Evolutionary conservation across 2,329 filamentous ascomycete species (phyloP), one percentile per base, ranked within the genome.

Genomic region (Colletotrichum liaoningense): DNA sequence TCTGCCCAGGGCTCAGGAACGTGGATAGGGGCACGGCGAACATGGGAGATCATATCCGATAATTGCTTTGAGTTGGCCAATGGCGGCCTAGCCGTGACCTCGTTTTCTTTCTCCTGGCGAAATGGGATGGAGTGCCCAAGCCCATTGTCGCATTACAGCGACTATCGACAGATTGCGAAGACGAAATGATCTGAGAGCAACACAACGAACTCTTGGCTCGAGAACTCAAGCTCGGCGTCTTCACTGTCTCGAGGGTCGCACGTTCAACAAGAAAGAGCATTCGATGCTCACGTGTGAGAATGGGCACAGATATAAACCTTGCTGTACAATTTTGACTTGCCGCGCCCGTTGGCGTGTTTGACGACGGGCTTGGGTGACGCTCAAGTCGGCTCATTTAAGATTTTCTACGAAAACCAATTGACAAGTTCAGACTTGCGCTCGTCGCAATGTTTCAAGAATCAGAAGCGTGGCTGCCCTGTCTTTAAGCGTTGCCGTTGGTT

Each of bases 321-420:
- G 30, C 54, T 9, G 26, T 26, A 24, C 28, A 30, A 9, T n/a
- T 62, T 56, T 33, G 62, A 42, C 57, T 30, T 63, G 64, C 63
- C 63, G 24, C 22, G 62, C 38, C 56, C 35, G 24, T 67, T 62
- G 69, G 64, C 57, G 28, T 58, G 69, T 65, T 60, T 65, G 60
- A 73, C 49, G 8, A 62, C 49, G 57, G 57, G 24, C 64, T 58
- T 59, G 64, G 69, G 58, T 33, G 58, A 54, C 24, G 69, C 8
- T 24, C 57, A 63, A 64, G 58, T 72, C 69, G 59, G 69, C 54
- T 30, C 35, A 63, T 69, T 63, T 63, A 59, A 63, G 64, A 59
- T 69, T 72, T 72, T 30, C 30, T 55, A 30, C 19, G 7, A 49
- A 19, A n/a, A 4, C 42, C 19, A 19, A n/a, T 19, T 49, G 42